Conservation (phyloP, 1,139 yeast genomes). For the Diutina mesorugosa region DNA sequence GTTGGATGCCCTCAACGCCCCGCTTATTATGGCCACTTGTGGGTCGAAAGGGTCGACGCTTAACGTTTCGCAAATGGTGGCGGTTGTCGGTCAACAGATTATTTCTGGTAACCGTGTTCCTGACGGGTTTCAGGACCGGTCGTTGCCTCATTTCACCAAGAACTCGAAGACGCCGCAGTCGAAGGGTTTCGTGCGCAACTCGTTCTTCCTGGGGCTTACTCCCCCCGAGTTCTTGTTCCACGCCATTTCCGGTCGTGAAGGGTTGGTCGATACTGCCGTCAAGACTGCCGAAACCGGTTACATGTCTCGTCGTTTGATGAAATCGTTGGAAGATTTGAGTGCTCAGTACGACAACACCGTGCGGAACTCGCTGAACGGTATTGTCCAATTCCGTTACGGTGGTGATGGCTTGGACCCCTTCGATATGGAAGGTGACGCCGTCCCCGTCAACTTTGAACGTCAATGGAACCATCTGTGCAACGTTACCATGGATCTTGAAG, state of each 20-base stretch:
- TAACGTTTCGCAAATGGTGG: slow-evolving; percentile 99
- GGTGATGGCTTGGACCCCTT: slow-evolving; percentile 98
- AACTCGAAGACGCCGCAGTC: slow-evolving; percentile 96
- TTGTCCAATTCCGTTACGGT: slow-evolving; percentile 96
- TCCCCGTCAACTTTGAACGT: slow-evolving; percentile 83
- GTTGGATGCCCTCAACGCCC: slow-evolving; percentile 84
- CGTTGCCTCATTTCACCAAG: slow-evolving; percentile 93
- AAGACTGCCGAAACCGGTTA: slow-evolving; percentile 99
- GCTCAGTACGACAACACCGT: slow-evolving; percentile 91
- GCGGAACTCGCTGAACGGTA: slow-evolving; percentile 88
- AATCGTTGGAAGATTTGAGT: slow-evolving; percentile 90
- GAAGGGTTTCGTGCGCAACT: slow-evolving; percentile 94
- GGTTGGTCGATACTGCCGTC: slow-evolving; percentile 97
- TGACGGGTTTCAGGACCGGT: slow-evolving; percentile 97
- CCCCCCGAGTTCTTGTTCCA: slow-evolving; percentile 98
- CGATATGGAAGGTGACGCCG: slow-evolving; percentile 99
- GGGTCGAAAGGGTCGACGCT: slow-evolving; percentile 98
- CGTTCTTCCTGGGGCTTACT: slow-evolving; percentile 83
- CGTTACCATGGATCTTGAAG: slow-evolving; percentile 48
- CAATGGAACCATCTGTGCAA: slow-evolving; percentile 91
- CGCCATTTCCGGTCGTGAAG: slow-evolving; percentile 99
- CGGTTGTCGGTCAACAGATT: slow-evolving; percentile 98
- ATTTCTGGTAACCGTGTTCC: slow-evolving; percentile 99
- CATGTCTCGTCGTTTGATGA: slow-evolving; percentile 98
- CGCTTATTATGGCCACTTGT: slow-evolving; percentile 97